Percentiles rank a stretch among this genome's conserved stretches.
These are phyloP conservation scores for Coemansia javaensis DNA, from an alignment of 192 early-diverging fungal species.

Conservation along the genomic window DNA sequence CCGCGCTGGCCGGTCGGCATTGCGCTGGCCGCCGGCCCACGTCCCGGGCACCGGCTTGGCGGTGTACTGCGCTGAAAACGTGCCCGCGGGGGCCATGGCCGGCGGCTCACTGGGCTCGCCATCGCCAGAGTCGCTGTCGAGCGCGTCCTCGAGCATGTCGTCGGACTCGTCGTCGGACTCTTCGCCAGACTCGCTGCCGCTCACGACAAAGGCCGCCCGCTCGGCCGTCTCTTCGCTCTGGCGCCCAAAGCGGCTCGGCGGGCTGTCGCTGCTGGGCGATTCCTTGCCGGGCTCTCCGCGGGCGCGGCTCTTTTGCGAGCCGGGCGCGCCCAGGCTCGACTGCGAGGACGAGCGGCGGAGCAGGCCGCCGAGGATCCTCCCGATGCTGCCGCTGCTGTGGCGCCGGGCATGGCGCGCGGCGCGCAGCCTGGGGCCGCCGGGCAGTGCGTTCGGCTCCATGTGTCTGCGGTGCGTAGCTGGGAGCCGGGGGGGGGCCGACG, in stretches of 20 bases:
- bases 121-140: not conserved
- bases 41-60: conserved; percentile 31
- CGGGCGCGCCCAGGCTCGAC: not conserved
- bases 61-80: conserved; percentile 31
- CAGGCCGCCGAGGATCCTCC: conserved; percentile 8
- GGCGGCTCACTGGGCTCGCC: not conserved
- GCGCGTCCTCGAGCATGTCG: no score
- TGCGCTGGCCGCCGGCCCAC: conserved; percentile 13
- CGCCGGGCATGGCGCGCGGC: not conserved
- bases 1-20: not conserved
- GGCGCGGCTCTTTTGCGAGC: not conserved
- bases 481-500: no score
- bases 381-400: conserved; percentile 8
- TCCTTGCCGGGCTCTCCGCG: no score
- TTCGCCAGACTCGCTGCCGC: conserved; percentile 1
- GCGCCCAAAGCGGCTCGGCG: not conserved
- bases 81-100: conserved; percentile 7
- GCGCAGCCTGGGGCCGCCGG: not conserved
- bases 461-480: no score
- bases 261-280: not conserved
- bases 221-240: conserved; percentile 1
- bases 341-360: conserved; percentile 10
- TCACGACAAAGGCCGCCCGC: conserved; percentile 9
- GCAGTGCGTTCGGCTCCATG: not conserved
- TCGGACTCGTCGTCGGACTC: not conserved